Evolutionary conservation across 140 eudicot species (phyloP), one percentile per base, ranked within the genome.

Genomic region (Oenanthe javanica): DNA sequence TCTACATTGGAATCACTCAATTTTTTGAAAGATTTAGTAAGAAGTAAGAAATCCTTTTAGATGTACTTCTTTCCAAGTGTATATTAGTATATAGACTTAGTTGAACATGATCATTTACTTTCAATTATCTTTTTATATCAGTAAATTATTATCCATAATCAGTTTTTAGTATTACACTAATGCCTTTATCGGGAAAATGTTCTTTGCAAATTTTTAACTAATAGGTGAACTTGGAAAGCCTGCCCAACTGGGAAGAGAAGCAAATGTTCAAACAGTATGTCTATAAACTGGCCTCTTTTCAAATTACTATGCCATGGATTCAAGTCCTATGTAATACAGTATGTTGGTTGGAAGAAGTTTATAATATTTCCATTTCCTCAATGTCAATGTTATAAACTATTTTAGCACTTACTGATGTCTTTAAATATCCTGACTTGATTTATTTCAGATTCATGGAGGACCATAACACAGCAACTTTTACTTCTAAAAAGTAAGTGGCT

Each of bases 241-340:
- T 95, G 82, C 93, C 99, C 16, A 95, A 91, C 49, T 93, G 97
- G 96, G 99, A 95, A 87, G 99, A 95, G 89, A 95, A 95, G 87
- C 94, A 92, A 82, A 91, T 95, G 88, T 95, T 95, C 57, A 95
- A 95, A 87, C 93, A 92, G 97, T 95, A 90, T 47, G 96, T 82
- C 72, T 63, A 72, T 21, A 15, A 79, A 52, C 85, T 54, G 64
- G 66, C 71, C 46, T 45, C 77, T 55, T 31, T 84, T 43, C 4
- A 54, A 77, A 36, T 46, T 77, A 74, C 42, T 74, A 5, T 75
- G 63, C 69, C 25, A 11, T 13, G 63, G 76, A 50, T 66, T 47
- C 64, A 66, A 57, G 40, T 54, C 47, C 13, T 67, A 54, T 31
- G 51, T 50, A 79, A 59, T 42, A 70, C 51, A 15, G 45, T 67